Base-by-base conservation (phyloP, 192 early-diverging fungal species). In the Coemansia sp. region DNA sequence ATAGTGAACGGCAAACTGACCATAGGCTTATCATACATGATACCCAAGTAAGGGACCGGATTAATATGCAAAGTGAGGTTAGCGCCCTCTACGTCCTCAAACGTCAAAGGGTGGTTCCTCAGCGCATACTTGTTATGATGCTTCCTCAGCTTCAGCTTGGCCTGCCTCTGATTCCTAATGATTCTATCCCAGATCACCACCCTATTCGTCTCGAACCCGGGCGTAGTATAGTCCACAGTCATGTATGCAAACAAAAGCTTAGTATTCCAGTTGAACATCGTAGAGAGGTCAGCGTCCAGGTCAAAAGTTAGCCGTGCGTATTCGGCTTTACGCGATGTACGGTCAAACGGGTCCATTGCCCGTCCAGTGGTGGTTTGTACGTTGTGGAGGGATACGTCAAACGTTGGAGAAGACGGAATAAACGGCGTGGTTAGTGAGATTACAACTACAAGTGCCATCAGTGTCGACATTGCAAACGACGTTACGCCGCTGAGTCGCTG, bases 221-320 rank as follows among this genome's bases (percentile, higher is more conserved):
- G 62, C 13, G 73, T 46, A 22, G 46, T 34, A 36, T 67, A 85
- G 62, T 85, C 82, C 18, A 71, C 82, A 3, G 82, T 80, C 34
- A 85, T 77, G 38, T 74, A 85, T 3, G 78, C 72, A 36, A 80
- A 85, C 66, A 85, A 54, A 0, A 80, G 74, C 70, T 85, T 85
- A 12, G 82, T 85, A 72, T 85, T 85, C 82, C 82, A 85, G 78
- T 85, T 85, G 24, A 85, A 80, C 78, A 85, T 72, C 10, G 74
- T 71, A 10, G 82, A 52, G 10, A 85, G 65, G 78, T 85, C 82
- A 1, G 82, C 82, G 42, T 85, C 78, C 8, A 85, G 27, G 54
- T 85, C 82, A 70, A 85, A 85, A 1, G 82, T 85, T 40, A 85
- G 65, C 5, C 75, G 74, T 11, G 82, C 78, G 52, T 77, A 79